Evolutionary conservation across 2,329 filamentous ascomycete genomes (phyloP).

Genomic region (Aspergillus chevalieri): DNA sequence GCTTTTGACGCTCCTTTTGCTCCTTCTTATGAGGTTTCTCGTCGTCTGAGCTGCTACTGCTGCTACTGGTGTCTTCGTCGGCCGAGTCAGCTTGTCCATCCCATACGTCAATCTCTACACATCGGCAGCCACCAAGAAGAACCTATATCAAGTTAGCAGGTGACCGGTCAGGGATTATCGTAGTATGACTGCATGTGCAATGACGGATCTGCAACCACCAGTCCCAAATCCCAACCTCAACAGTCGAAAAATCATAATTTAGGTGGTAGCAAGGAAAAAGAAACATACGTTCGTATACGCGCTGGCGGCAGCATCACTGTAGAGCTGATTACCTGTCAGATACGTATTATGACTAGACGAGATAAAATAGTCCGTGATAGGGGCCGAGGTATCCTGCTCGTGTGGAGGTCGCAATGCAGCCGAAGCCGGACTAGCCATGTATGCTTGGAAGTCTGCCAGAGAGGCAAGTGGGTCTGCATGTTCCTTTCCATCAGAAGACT

Average conservation of each 20-base stretch:
- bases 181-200: not conserved
- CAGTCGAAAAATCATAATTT: not conserved
- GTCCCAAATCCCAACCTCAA: not conserved
- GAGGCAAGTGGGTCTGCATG: constrained; percentile 18
- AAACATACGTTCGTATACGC: constrained; percentile 66
- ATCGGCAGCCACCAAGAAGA: constrained; percentile 71
- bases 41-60: constrained; percentile 19
- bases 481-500: not conserved
- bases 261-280: not conserved
- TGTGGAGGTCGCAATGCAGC: constrained; percentile 37
- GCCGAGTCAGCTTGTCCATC: constrained; percentile 54
- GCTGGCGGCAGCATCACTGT: constrained; percentile 68
- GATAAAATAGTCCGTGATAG: constrained; percentile 86
- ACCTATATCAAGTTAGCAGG: constrained; percentile 43
- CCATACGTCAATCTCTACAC: constrained; percentile 94
- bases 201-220: not conserved
- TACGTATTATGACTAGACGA: constrained; percentile 96
- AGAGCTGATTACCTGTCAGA: constrained; percentile 77
- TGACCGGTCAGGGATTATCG: not conserved
- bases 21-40: constrained; percentile 6
- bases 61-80: constrained; percentile 27
- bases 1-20: constrained; percentile 11
- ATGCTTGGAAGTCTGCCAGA: constrained; percentile 42
- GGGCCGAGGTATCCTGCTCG: constrained; percentile 56
- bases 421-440: constrained; percentile 42